Conservation (phyloP, 768 basidiomycete genomes). For the Macrocybe gigantea region DNA sequence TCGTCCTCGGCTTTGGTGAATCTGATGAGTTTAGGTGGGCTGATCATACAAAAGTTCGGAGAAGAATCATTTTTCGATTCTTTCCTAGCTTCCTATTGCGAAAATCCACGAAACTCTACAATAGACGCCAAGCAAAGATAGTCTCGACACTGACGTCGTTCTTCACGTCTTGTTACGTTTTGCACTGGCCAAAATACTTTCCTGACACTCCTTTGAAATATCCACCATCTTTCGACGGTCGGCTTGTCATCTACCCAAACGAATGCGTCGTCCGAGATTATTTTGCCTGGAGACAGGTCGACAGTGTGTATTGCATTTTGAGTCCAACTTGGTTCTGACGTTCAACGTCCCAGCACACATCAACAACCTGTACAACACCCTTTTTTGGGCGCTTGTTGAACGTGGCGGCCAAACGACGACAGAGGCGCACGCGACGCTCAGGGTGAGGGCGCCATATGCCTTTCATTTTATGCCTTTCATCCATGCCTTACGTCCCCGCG, state of each 20-base stretch:
- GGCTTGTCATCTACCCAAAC: slow-evolving; percentile 78
- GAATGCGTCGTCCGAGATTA: slow-evolving; percentile 79
- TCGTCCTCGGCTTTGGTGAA: slow-evolving; percentile 88
- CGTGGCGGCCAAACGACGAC: slow-evolving; percentile 72
- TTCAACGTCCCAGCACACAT: slow-evolving; percentile 68
- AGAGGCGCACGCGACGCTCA: slow-evolving; percentile 77
- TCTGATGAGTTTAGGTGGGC: slow-evolving; percentile 93
- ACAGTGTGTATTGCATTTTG: slow-evolving; percentile 54
- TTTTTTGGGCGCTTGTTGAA: slow-evolving; percentile 90
- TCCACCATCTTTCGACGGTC: slow-evolving; percentile 90
- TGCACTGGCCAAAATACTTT: slow-evolving; percentile 79
- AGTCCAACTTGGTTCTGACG: neutral
- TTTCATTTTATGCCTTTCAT: neutral
- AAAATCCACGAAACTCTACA: slow-evolving; percentile 71
- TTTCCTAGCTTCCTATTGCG: slow-evolving; percentile 75
- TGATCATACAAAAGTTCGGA: neutral
- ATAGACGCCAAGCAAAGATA: slow-evolving; percentile 84
- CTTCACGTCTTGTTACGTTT: slow-evolving; percentile 89
- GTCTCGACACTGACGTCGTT: slow-evolving; percentile 75
- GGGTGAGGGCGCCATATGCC: slow-evolving; percentile 36
- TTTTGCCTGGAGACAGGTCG: slow-evolving; percentile 93
- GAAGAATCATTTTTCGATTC: neutral
- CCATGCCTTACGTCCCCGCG: neutral
- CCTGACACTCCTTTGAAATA: slow-evolving; percentile 67
- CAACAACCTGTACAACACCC: slow-evolving; percentile 96